Percentiles rank a stretch among this genome's conserved stretches.
Evolutionary conservation across 2,329 filamentous ascomycete species (phyloP).

Genomic region (Beauveria varroae): DNA sequence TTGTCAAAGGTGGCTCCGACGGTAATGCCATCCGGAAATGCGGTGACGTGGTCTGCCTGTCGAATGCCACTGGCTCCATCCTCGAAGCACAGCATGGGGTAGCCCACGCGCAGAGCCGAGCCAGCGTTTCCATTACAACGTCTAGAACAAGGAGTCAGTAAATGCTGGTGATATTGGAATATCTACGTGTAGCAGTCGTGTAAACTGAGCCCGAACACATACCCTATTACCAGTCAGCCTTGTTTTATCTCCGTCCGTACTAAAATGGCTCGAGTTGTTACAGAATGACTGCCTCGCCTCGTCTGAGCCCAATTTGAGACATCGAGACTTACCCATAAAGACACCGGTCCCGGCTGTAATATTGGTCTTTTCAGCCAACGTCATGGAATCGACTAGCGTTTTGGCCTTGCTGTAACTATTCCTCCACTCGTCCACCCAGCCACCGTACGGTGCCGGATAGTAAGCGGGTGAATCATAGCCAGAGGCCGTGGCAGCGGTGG

Average conservation of each 20-base stretch:
- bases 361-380: conserved; percentile 73
- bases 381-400: conserved; percentile 64
- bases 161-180: neutral
- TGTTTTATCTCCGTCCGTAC: neutral
- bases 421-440: conserved; percentile 62
- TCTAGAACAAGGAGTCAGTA: conserved; percentile 22
- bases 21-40: conserved; percentile 74
- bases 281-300: neutral
- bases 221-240: conserved; percentile 2
- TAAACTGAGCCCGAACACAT: neutral
- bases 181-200: too few species aligned
- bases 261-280: neutral
- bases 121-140: conserved; percentile 72
- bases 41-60: conserved; percentile 66
- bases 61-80: conserved; percentile 66
- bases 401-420: conserved; percentile 64
- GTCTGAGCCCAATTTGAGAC: neutral
- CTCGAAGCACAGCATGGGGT: conserved; percentile 64
- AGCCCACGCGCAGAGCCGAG: conserved; percentile 60
- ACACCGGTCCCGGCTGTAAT: conserved; percentile 64
- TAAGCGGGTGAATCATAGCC: conserved; percentile 44
- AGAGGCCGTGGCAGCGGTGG: neutral
- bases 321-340: conserved; percentile 50
- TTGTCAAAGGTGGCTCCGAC: conserved; percentile 70
- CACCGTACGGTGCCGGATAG: conserved; percentile 66